Conservation (phyloP, 2,329 filamentous ascomycete species). For the Colletotrichum sp. region DNA sequence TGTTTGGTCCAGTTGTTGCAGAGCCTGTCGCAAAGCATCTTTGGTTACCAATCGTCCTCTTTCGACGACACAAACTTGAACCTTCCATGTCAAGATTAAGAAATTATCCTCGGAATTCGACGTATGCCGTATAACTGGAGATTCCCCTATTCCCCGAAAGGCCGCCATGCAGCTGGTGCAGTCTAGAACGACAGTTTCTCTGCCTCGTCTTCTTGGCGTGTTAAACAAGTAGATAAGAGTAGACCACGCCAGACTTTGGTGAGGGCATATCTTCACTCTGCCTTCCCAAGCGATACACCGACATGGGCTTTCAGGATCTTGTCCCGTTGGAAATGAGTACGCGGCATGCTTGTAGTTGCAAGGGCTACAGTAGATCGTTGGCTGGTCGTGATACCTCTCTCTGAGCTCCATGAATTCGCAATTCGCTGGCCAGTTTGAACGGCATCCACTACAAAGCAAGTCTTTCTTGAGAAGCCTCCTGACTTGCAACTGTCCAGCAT, state of each 20-base stretch:
- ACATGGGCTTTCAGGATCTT: background rate
- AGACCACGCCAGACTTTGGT: background rate
- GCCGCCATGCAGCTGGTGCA: background rate
- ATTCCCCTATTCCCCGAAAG: background rate
- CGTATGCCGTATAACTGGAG: background rate
- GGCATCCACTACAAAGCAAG: background rate
- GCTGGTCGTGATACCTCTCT: background rate
- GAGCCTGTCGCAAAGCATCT: background rate
- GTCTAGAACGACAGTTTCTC: rapidly evolving
- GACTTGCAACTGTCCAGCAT: background rate
- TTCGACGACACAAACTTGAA: background rate
- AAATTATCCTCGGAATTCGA: rapidly evolving
- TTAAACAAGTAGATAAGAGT: background rate
- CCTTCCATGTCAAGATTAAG: background rate
- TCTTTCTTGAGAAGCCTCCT: background rate
- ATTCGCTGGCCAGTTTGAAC: background rate
- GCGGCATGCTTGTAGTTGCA: background rate
- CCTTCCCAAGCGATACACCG: background rate
- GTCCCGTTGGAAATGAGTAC: background rate
- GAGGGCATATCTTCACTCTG: background rate
- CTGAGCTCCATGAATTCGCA: background rate
- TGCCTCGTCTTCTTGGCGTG: rapidly evolving
- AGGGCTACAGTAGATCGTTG: background rate
- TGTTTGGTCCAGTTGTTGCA: background rate
- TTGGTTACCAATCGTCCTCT: background rate